phyloP scores from a whole-genome alignment of 1,284 basidiomycete species.

The Xerocomus cyaneibrunnescens region DNA sequence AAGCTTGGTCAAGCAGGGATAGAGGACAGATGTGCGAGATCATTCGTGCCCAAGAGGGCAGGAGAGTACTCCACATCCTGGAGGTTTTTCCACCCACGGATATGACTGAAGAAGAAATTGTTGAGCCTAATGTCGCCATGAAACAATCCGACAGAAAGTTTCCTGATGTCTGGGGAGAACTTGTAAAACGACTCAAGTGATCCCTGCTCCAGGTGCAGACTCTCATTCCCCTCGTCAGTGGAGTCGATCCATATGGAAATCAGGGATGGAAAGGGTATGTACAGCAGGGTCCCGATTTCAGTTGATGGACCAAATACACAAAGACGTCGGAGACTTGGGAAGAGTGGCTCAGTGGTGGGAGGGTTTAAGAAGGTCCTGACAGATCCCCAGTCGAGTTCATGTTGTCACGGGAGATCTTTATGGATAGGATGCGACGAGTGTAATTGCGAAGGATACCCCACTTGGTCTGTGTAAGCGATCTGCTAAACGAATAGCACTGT shows the following conservation, averaged over 20 bases:
- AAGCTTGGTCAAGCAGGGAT: constrained; percentile 1
- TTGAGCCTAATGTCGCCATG: not conserved
- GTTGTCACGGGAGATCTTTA: not conserved
- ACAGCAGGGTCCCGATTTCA: too few relatives aligned
- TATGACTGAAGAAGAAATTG: not conserved
- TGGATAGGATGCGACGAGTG: not conserved
- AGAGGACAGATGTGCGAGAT: not conserved
- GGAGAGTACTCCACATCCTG: not conserved
- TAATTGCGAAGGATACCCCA: not conserved
- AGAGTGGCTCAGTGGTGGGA: not conserved
- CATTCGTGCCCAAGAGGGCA: not conserved
- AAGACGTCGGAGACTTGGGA: not conserved
- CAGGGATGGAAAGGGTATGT: not conserved
- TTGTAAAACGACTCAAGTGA: not conserved
- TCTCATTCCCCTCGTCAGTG: too few relatives aligned
- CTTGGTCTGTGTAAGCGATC: not conserved
- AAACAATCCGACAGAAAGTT: not conserved
- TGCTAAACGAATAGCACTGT: not conserved
- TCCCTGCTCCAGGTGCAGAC: too few relatives aligned
- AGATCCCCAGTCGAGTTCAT: not conserved
- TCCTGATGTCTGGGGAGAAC: not conserved
- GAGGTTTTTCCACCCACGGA: constrained; percentile 1
- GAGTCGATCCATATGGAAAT: too few relatives aligned
- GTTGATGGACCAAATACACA: too few relatives aligned
- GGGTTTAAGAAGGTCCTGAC: not conserved